phyloP scores from a whole-genome alignment of 176 grass and related monocot genomes.

The Rhynchospora tenuis region DNA sequence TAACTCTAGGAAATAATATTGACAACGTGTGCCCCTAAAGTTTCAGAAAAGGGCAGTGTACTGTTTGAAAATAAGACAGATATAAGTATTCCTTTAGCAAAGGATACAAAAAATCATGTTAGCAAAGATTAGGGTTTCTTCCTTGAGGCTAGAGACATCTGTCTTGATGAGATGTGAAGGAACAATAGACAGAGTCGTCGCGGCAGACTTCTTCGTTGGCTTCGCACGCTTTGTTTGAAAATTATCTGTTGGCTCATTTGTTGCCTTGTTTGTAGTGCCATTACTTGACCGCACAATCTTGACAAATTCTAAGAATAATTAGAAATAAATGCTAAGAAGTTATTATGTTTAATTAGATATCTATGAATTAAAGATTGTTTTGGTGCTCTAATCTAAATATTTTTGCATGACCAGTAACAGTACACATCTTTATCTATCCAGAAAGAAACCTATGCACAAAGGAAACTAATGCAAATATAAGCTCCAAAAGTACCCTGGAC shows the following conservation, averaged over 20 bases:
- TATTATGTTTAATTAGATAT: constrained; percentile 10
- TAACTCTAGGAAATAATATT: neutral
- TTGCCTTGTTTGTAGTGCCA: constrained; percentile 50
- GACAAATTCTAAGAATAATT: constrained; percentile 59
- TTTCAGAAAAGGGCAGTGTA: neutral
- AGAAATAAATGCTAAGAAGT: constrained; percentile 3
- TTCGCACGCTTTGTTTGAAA: constrained; percentile 33
- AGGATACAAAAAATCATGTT: constrained; percentile 97
- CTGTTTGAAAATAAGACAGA: neutral
- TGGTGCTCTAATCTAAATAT: neutral
- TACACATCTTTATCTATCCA: neutral
- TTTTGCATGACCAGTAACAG: neutral
- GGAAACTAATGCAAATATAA: constrained; percentile 19
- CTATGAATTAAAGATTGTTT: constrained; percentile 24
- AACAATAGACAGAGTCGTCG: constrained; percentile 57
- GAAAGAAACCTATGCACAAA: neutral
- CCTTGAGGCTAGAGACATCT: constrained; percentile 70
- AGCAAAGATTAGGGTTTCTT: constrained; percentile 74
- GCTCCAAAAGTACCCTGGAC: constrained; percentile 59
- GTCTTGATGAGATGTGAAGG: constrained; percentile 87
- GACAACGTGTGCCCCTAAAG: neutral
- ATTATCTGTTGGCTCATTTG: constrained; percentile 42
- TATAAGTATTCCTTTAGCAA: neutral
- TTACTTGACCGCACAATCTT: constrained; percentile 86
- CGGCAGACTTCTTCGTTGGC: constrained; percentile 54